phyloP scores from a whole-genome alignment of 2,329 filamentous ascomycete genomes.

The Hypoxylon sp. region DNA sequence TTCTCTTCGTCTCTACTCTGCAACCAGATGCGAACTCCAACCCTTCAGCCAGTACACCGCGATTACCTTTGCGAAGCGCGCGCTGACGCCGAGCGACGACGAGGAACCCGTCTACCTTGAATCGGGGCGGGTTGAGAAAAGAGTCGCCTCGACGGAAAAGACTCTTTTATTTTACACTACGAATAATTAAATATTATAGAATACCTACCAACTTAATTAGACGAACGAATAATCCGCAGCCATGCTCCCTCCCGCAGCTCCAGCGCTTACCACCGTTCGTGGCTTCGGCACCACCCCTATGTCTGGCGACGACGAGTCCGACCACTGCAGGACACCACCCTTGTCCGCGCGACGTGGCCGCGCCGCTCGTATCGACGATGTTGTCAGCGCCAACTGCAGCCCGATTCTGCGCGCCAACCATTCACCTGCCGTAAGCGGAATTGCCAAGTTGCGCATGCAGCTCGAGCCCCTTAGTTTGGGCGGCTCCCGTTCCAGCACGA shows the following conservation, averaged over 20 bases:
- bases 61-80: conserved; percentile 61
- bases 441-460: conserved; percentile 83
- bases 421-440: conserved; percentile 71
- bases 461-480: conserved; percentile 80
- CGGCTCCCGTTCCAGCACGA: conserved; percentile 61
- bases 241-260: conserved; percentile 59
- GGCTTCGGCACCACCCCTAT: conserved; percentile 64
- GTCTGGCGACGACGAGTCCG: conserved; percentile 66
- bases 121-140: conserved; percentile 46
- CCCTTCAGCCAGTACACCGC: conserved; percentile 58
- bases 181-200: conserved; percentile 13
- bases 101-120: conserved; percentile 59
- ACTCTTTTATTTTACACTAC: conserved; percentile 20
- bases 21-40: conserved; percentile 66
- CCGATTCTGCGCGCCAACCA: conserved; percentile 62
- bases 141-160: conserved; percentile 21
- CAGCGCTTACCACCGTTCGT: conserved; percentile 64
- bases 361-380: conserved; percentile 58
- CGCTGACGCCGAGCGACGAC: conserved; percentile 67
- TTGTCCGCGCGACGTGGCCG: conserved; percentile 52
- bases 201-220: conserved; percentile 3
- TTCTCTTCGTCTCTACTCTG: conserved; percentile 59
- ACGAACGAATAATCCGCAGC: conserved; percentile 12
- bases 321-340: conserved; percentile 54
- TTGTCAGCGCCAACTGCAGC: conserved; percentile 71